phyloP scores from a whole-genome alignment of 352 stramenopile genomes.

The Phytophthora lateralis region DNA sequence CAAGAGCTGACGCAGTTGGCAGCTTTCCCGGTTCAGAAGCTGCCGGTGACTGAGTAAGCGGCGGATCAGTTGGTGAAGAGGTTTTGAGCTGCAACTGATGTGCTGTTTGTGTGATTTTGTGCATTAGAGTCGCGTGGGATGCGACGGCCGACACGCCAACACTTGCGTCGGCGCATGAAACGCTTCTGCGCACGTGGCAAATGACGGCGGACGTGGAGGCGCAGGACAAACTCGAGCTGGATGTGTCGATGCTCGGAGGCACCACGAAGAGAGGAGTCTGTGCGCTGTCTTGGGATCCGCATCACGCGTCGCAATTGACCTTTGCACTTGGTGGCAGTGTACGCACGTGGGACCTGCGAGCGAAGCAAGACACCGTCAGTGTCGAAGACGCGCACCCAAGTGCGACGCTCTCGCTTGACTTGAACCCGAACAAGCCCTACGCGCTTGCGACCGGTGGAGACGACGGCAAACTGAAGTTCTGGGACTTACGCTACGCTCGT shows the following conservation, averaged over 20 bases:
- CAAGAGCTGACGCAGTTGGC: conserved; percentile 43
- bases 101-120: not conserved
- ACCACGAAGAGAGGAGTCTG: conserved; percentile 35
- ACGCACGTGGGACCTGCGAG: conserved; percentile 78
- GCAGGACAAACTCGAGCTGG: conserved; percentile 53
- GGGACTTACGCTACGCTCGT: conserved; percentile 91
- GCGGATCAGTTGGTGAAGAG: not conserved
- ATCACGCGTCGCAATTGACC: conserved; percentile 69
- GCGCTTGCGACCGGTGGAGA: conserved; percentile 92
- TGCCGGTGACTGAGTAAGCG: conserved; percentile 49
- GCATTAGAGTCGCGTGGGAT: conserved; percentile 50
- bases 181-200: conserved; percentile 59
- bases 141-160: conserved; percentile 23
- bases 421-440: conserved; percentile 98
- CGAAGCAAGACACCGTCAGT: conserved; percentile 43
- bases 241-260: conserved; percentile 49
- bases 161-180: conserved; percentile 51
- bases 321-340: conserved; percentile 66
- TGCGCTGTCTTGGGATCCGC: conserved; percentile 82
- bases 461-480: conserved; percentile 97
- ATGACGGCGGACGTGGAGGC: conserved; percentile 40
- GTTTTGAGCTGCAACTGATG: not conserved
- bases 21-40: conserved; percentile 49
- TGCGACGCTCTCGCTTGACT: conserved; percentile 91
- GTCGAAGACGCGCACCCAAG: conserved; percentile 69